Percentiles rank a stretch among this genome's conserved stretches.
These are phyloP conservation scores for Santalum album DNA, from an alignment of 164 flowering plant genomes.

Conservation along the genomic window DNA sequence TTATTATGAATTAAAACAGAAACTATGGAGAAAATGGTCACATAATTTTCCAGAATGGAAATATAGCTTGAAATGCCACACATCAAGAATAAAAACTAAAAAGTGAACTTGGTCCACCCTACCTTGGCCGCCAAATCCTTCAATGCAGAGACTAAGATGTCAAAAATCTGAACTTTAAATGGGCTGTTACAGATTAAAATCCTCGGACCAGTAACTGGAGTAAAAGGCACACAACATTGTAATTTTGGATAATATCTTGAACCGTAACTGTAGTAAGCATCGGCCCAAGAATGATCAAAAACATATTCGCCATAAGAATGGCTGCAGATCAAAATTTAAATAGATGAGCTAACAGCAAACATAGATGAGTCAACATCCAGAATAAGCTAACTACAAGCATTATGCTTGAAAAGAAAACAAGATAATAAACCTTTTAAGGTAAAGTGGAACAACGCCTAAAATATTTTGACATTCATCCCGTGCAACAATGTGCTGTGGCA, in stretches of 20 bases:
- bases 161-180: slow-evolving; percentile 69
- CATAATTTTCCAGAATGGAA: too few species aligned
- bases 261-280: slow-evolving; percentile 80
- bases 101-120: not conserved
- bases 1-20: too few species aligned
- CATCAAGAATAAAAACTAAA: too few species aligned
- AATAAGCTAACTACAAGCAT: not conserved
- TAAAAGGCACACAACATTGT: slow-evolving; percentile 90
- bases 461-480: slow-evolving; percentile 56
- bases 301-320: slow-evolving; percentile 96
- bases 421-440: slow-evolving; percentile 78
- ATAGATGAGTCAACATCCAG: not conserved
- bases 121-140: slow-evolving; percentile 76
- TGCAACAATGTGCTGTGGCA: slow-evolving; percentile 72
- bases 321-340: slow-evolving; percentile 42
- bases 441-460: slow-evolving; percentile 87
- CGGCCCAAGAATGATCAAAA: slow-evolving; percentile 95
- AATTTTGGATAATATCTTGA: slow-evolving; percentile 79
- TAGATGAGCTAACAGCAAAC: slow-evolving; percentile 10
- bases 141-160: slow-evolving; percentile 53
- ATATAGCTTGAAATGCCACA: too few species aligned
- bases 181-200: slow-evolving; percentile 57
- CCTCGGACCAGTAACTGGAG: slow-evolving; percentile 92
- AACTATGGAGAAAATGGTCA: too few species aligned
- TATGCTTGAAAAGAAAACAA: not conserved